Evolutionary conservation across 2,329 filamentous ascomycete genomes (phyloP).

Genomic region (Talaromyces pinophilus): DNA sequence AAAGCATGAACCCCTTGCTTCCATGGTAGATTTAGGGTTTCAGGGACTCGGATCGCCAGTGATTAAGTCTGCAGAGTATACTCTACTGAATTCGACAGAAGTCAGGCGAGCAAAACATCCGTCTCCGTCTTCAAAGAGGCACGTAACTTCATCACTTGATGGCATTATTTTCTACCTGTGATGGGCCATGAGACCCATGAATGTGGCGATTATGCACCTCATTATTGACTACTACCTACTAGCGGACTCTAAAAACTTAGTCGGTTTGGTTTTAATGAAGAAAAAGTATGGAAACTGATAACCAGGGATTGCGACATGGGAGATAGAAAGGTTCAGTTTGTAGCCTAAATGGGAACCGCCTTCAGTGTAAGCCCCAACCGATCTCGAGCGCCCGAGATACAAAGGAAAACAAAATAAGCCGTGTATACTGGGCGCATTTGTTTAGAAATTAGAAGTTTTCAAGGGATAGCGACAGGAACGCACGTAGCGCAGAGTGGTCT

Average conservation of each 20-base stretch:
- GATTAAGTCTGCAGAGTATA: neutral
- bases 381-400: neutral
- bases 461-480: neutral
- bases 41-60: neutral
- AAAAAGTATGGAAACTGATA: neutral
- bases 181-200: neutral
- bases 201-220: neutral
- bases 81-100: neutral
- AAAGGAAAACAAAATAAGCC: neutral
- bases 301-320: neutral
- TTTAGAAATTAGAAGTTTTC: neutral
- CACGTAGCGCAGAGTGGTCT: neutral
- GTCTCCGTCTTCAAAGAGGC: neutral
- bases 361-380: neutral
- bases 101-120: neutral
- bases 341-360: neutral
- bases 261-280: neutral
- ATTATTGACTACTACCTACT: neutral
- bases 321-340: neutral
- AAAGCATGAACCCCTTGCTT: slow-evolving; percentile 9
- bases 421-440: neutral
- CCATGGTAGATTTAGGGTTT: slow-evolving; percentile 2
- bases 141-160: neutral
- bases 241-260: neutral
- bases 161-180: neutral